Base-by-base conservation (phyloP, 768 basidiomycete genomes). In the Crassisporium funariophilum region DNA sequence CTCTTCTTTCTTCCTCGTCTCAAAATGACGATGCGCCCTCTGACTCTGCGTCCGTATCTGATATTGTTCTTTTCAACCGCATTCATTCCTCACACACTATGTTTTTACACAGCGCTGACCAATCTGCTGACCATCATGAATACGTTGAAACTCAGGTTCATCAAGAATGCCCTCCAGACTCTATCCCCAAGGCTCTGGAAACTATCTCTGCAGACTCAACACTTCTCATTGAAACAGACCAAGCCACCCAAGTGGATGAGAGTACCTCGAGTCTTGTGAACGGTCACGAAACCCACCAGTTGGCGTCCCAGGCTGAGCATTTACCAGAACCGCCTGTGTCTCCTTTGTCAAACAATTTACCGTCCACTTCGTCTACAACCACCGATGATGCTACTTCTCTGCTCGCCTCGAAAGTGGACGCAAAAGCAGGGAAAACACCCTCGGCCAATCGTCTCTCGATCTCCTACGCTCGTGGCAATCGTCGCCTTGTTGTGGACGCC, bases 361-460 rank as follows among this genome's bases (percentile, higher is more conserved):
- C 65, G 16, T 72, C 72, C 4, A 66, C 64, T 13, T 63, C 73
- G 8, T 74, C 75, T 5, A 67, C 67, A 31, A 69, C 73, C 13
- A 66, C 78, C 51, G 79, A 76, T 46, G 82, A 81, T 35, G 68
- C 69, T 0, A 62, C 70, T 21, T 63, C 67, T n/a, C 67, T 61
- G 39, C 49, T 60, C 13, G 54, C 62, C 12, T 52, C 60, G 25
- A 74, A 73, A 47, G 52, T 57, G 16, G 69, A 71, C 24, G 43
- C 55, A 9, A 78, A 77, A 53, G 58, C 64, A 15, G 68, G 65
- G 11, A 74, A 70, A 53, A 70, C 73, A 0, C 85, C 88, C 7
- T 89, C 88, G 33, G 84, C 88, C 22, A 91, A 91, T 56, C 81
- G 89, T 13, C 68, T 99, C n/a, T 97, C 95, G 6, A 93, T 98